Evolutionary conservation across 2,329 filamentous ascomycete species (phyloP), one percentile per base, ranked within the genome.

Genomic region (Neonectria ditissima): DNA sequence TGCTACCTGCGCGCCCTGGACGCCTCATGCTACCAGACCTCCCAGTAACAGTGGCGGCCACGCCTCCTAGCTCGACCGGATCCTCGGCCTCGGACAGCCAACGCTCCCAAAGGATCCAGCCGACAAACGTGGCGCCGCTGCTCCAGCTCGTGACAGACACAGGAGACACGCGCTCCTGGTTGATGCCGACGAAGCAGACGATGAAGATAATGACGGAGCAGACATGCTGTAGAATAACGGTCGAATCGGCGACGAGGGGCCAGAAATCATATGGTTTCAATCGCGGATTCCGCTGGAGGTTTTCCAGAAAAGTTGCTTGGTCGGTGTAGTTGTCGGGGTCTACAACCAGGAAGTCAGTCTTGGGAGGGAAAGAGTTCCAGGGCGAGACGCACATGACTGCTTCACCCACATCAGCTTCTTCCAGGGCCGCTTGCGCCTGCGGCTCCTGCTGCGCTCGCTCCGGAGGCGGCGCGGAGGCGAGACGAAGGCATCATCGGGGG

Each of bases 241-340:
- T 97, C 14, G 93, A 95, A 78, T 98, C 95, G 61, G 93, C 92
- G 54, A 98, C 94, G 34, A 99, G 85, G 9, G 94, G 93, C 95
- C 96, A 99, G 80, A 99, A 99, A 75, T 98, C 94, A 79, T 99
- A 99, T 0, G 95, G 95, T 69, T 96, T 91, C 55, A 98, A 87
- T 43, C 94, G 90, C 5, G 95, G 95, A 77, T 99, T 99, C 51
- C 94, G 89, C 79, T 99, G 95, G 18, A 99, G 88, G 73, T 97
- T 94, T 76, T 97, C 95, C 69, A 99, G 90, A 74, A 99, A 99
- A 1, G 96, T 98, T 64, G 93, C 92, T 76, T 96, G 94, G 77
- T 99, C 96, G 43, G 96, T 98, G 77, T 98, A 98, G 79, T 99
- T 99, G 79, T 99, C 96, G n/a, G 96, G 94, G 76, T 97, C 93